Base-by-base conservation (phyloP, 495 filamentous ascomycete genomes). In the Aspergillus kassunensis region DNA sequence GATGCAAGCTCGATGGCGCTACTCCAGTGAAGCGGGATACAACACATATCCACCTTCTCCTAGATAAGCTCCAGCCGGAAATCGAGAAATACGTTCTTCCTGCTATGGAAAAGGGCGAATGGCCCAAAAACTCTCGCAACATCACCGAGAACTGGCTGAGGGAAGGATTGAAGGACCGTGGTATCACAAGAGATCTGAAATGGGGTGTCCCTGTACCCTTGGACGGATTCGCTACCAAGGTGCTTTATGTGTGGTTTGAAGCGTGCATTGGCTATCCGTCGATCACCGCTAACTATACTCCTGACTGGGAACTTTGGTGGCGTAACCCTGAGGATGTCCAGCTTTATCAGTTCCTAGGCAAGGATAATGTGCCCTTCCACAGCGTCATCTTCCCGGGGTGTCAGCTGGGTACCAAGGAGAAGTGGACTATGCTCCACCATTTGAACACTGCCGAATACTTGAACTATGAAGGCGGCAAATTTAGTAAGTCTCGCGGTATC, bases 231-330 rank as follows among this genome's bases (percentile, higher is more conserved):
- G 84, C 85, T 50, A 77, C 86, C 50, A 95, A 95, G 76, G 91
- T 95, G 52, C 78, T 97, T 54, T 98, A 98, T 58, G 90, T 96
- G 33, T 98, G 93, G 93, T 98, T 98, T 59, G 93, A 98, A 68
- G 93, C 93, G 31, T 96, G 90, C 68, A 95, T 96, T 54, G 93
- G 93, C 9, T 98, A 98, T 64, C 83, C 89, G 5, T 96, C 90
- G 0, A 98, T 98, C 56, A 97, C 93, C 6, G 90, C 89, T 49
- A 91, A 85, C 57, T 97, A 93, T 67, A 97, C 91, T 5, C 77
- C 88, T 21, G 64, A 95, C 44, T 98, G 93, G 93, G 84, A 96
- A 73, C 74, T 85, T 49, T 98, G 93, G 93, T 98, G 93, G 93
- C 83, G 85, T 56, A 85, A 95, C 67, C 89, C 90, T 6, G 83